Base-by-base conservation (phyloP, 805 yeast species). In the Candida boleticola region DNA sequence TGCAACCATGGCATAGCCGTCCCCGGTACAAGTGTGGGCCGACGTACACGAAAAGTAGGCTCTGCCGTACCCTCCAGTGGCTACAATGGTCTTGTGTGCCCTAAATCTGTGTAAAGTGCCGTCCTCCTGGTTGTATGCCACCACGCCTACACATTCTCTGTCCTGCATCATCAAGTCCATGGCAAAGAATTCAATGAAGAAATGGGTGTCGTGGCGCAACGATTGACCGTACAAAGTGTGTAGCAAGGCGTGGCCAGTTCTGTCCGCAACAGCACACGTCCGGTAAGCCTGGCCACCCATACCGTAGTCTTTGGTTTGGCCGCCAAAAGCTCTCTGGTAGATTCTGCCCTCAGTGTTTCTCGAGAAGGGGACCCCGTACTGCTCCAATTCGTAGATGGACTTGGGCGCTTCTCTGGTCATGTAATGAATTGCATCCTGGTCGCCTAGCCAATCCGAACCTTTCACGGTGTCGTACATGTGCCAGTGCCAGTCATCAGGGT, bases 21-120 rank as follows among this genome's bases (percentile, higher is more conserved):
- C 99, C 77, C 99, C 99, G 43, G 99, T 92, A 81, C 99, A 92
- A 46, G 99, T 93, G 76, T 92, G 99, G 40, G 98, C 98, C 46
- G 98, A 90, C 49, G 99, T 92, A 79, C 98, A 92, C 11, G 96
- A 87, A 82, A 93, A 93, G 78, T 92, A 92, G 50, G 97, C 89
- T 73, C 99, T 85, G 47, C 99, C 99, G 68, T 86, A 92, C 44
- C 99, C 99, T 75, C 99, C 99, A 44, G 99, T 93, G 57, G 99
- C 99, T 53, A 92, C 82, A 50, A 92, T 84, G 43, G 99, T 92
- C 71, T 85, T 87, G 73, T 92, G 97, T 44, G 98, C 90, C 68
- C 93, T 85, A 79, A 92, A 92, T 73, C 99, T 82, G 74, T 92
- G 99, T 60, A 92, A 76, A 42, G 98, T 92, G 67, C 99, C 99